phyloP scores from a whole-genome alignment of 768 basidiomycete species.

The Rhizopogon vinicolor region DNA sequence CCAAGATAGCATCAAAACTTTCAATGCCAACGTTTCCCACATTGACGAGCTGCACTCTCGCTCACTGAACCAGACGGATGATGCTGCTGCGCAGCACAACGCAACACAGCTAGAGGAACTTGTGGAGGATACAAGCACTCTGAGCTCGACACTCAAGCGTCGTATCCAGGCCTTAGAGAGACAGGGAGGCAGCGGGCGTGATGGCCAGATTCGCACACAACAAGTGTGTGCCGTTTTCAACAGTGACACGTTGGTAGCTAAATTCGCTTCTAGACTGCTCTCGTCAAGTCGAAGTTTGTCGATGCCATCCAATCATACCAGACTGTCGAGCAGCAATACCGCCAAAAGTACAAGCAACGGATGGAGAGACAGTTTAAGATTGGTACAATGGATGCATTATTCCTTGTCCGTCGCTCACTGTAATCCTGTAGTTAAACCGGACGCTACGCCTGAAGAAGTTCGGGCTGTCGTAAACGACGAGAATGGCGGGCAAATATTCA shows the following conservation, averaged over 20 bases:
- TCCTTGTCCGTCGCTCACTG: background rate
- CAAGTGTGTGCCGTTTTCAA: slow-evolving; percentile 42
- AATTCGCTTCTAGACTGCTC: slow-evolving; percentile 40
- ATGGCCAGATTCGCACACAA: slow-evolving; percentile 71
- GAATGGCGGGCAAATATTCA: slow-evolving; percentile 81
- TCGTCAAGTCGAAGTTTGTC: slow-evolving; percentile 74
- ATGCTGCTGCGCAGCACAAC: slow-evolving; percentile 56
- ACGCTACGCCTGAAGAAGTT: slow-evolving; percentile 88
- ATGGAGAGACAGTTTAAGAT: slow-evolving; percentile 88
- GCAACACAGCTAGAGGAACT: slow-evolving; percentile 63
- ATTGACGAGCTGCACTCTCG: slow-evolving; percentile 74
- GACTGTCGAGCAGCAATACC: slow-evolving; percentile 75
- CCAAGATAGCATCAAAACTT: slow-evolving; percentile 63
- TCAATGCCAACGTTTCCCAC: slow-evolving; percentile 63
- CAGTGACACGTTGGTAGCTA: slow-evolving; percentile 1
- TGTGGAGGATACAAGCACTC: slow-evolving; percentile 63
- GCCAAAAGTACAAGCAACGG: slow-evolving; percentile 72
- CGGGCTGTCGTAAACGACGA: slow-evolving; percentile 83
- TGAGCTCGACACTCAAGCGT: slow-evolving; percentile 65
- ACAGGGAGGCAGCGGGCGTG: slow-evolving; percentile 57
- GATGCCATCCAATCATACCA: slow-evolving; percentile 86
- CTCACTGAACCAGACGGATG: slow-evolving; percentile 74
- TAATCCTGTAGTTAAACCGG: slow-evolving; percentile 68
- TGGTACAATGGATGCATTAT: slow-evolving; percentile 36
- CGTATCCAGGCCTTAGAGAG: slow-evolving; percentile 69